A percentile compares a stretch with the other conserved stretches of the same genome.
Conservation (phyloP, 768 basidiomycete species). For the Trametes coccinea region DNA sequence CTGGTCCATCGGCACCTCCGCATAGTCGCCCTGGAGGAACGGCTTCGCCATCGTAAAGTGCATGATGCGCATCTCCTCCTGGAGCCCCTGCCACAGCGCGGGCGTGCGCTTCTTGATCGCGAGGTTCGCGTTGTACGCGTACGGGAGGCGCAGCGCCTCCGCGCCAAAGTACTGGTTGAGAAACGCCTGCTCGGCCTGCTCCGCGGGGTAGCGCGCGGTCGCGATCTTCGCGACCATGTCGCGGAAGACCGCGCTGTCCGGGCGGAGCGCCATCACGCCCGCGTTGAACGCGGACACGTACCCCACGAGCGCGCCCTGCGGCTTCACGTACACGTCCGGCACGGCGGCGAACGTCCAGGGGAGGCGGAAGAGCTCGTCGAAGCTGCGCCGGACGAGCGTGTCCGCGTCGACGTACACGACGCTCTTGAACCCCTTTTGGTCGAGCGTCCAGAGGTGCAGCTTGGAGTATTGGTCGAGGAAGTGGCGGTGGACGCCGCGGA, state of each 20-base stretch:
- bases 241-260: conserved; percentile 31
- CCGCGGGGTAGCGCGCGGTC: conserved; percentile 38
- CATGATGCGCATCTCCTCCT: conserved; percentile 34
- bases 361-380: conserved; percentile 37
- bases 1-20: conserved; percentile 23
- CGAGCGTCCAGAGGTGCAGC: conserved; percentile 38
- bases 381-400: conserved; percentile 34
- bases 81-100: conserved; percentile 33
- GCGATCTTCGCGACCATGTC: conserved; percentile 40
- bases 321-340: conserved; percentile 33
- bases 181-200: conserved; percentile 47
- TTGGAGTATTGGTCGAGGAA: conserved; percentile 41
- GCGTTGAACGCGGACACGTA: conserved; percentile 39
- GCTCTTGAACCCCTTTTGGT: conserved; percentile 30
- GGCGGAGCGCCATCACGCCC: conserved; percentile 37
- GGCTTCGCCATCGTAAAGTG: conserved; percentile 38
- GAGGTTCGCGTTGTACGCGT: conserved; percentile 40
- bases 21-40: conserved; percentile 27
- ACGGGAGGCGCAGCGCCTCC: conserved; percentile 36
- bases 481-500: conserved; percentile 31
- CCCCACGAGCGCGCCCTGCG: conserved; percentile 15
- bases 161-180: conserved; percentile 39
- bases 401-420: conserved; percentile 40
- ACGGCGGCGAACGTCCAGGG: conserved; percentile 38
- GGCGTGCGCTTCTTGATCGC: conserved; percentile 36